phyloP scores from a whole-genome alignment of 306 rosid genomes.

The Carpinus fangiana region DNA sequence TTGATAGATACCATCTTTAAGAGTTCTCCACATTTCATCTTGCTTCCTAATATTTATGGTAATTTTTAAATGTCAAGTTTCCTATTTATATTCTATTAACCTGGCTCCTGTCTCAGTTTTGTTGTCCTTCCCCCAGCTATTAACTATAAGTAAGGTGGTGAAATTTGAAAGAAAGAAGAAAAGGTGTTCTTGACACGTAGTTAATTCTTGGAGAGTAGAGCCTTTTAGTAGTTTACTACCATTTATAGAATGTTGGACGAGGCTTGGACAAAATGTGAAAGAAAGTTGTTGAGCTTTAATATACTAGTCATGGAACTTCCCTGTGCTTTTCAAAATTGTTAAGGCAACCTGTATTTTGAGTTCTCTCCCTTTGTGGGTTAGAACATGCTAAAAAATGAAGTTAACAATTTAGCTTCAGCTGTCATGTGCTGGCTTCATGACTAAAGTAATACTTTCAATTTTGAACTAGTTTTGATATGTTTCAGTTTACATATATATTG shows the following conservation, averaged over 20 bases:
- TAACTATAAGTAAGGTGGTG: background rate
- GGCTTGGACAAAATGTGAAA: background rate
- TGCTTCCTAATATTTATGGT: background rate
- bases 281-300: background rate
- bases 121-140: background rate
- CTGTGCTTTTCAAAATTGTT: background rate
- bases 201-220: slow-evolving; percentile 1
- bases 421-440: background rate
- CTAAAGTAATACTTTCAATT: background rate
- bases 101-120: background rate
- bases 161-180: background rate
- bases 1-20: background rate
- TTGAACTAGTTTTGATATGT: background rate
- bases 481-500: background rate
- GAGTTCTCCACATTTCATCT: background rate
- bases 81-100: background rate
- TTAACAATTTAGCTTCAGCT: background rate
- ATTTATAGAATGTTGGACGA: background rate
- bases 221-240: background rate
- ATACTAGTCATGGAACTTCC: background rate
- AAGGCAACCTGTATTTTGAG: background rate
- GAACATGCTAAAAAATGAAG: background rate
- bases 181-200: background rate
- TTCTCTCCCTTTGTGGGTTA: background rate
- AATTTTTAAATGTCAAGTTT: background rate